phyloP scores from a whole-genome alignment of 2,329 filamentous ascomycete genomes.

The Chrysosporium queenslandicum region DNA sequence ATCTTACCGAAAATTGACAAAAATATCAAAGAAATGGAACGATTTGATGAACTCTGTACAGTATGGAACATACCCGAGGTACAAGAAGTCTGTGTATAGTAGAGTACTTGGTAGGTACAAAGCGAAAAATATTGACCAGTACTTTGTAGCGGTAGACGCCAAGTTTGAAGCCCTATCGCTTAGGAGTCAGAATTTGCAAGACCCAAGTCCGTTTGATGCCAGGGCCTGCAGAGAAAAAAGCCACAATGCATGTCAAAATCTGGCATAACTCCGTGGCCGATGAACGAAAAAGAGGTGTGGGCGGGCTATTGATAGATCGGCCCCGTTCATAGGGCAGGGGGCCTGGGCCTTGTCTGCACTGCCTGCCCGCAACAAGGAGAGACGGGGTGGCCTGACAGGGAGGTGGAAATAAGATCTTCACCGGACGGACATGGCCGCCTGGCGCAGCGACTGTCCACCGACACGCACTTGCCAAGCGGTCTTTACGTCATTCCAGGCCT shows the following conservation, averaged over 20 bases:
- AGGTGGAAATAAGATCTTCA: neutral
- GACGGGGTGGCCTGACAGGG: neutral
- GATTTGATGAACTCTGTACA: too few relatives aligned
- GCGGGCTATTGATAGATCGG: constrained; percentile 10
- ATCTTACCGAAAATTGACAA: neutral
- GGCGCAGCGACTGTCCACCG: neutral
- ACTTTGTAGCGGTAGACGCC: too few relatives aligned
- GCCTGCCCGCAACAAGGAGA: neutral
- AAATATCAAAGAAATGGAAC: neutral
- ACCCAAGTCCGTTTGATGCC: neutral
- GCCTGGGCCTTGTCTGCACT: neutral
- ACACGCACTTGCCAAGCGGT: neutral
- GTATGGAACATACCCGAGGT: too few relatives aligned
- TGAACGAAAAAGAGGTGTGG: too few relatives aligned
- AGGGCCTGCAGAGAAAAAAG: constrained; percentile 5
- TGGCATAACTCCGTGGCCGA: constrained; percentile 2
- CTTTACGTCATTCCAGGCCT: neutral
- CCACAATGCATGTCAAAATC: constrained; percentile 5
- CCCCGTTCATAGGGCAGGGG: constrained; percentile 8
- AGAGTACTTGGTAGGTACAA: too few relatives aligned
- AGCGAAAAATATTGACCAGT: neutral
- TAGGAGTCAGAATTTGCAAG: neutral
- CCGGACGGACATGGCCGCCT: neutral
- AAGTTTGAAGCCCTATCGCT: neutral
- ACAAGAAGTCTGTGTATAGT: too few relatives aligned